A percentile compares a stretch with the other conserved stretches of the same genome.
phyloP scores from a whole-genome alignment of 23 red algal species.

The Gracilaria domingensis region DNA sequence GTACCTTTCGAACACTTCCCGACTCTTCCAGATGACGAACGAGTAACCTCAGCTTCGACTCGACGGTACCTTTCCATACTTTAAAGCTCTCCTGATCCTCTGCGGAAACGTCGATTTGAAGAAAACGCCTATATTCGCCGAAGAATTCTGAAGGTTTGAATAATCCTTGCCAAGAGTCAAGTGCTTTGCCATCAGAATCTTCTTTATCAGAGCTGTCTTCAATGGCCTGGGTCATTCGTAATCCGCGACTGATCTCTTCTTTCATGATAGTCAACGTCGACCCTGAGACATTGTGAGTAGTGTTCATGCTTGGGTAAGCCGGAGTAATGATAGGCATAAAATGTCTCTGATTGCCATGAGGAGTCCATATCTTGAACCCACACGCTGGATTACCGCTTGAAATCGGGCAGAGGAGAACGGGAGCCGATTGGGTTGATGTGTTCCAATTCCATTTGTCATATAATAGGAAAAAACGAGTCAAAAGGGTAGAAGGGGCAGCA shows the following conservation, averaged over 20 bases:
- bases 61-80: conserved; percentile 94
- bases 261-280: conserved; percentile 89
- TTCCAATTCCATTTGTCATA: conserved; percentile 98
- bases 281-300: conserved; percentile 95
- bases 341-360: conserved; percentile 85
- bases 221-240: conserved; percentile 60
- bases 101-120: conserved; percentile 91
- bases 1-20: conserved; percentile 64
- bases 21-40: conserved; percentile 85
- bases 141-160: conserved; percentile 93
- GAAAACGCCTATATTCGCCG: conserved; percentile 70
- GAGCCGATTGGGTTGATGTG: conserved; percentile 71
- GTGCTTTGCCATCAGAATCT: conserved; percentile 34
- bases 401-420: conserved; percentile 91
- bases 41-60: conserved; percentile 88
- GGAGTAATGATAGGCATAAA: conserved; percentile 99
- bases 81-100: conserved; percentile 76
- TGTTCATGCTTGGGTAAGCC: conserved; percentile 99
- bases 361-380: conserved; percentile 91
- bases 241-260: conserved; percentile 87
- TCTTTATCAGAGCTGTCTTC: conserved; percentile 46
- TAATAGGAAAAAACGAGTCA: conserved; percentile 90
- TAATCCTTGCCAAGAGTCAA: conserved; percentile 78
- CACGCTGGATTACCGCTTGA: conserved; percentile 79
- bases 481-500: conserved; percentile 77